Evolutionary conservation across 345 rosid genomes (phyloP), one percentile per base, ranked within the genome.

Genomic region (Nephelium lappaceum): DNA sequence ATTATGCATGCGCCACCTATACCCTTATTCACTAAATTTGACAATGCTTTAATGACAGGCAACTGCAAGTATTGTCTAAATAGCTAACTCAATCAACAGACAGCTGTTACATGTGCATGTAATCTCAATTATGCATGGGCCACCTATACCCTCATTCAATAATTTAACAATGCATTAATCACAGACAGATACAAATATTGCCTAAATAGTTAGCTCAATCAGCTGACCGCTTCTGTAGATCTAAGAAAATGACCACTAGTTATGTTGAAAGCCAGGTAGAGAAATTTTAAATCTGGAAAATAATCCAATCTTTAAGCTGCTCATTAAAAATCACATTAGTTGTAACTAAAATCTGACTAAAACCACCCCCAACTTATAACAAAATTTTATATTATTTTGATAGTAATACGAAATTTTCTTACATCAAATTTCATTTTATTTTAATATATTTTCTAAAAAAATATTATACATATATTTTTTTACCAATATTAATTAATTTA

Each of bases 211-310:
- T 45, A 67, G 71, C 11, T 5, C 27, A 67, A n/a, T 67, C 16
- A 67, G 25, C n/a, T 3, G 49, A 67, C 25, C 9, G 12, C 53
- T 67, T 66, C 45, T 15, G 47, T 38, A 66, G 3, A 15, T 66
- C 45, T 15, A 66, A 66, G 43, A 66, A 66, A 66, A 36, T 66
- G 69, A 53, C 58, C n/a, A 16, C n/a, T 53, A 53, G n/a, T 15
- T 53, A 15, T 16, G 16, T 53, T 41, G 69, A 36, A 36, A 66
- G 10, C 1, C 43, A 18, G 41, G 69, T 5, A 66, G 45, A 66
- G 12, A 31, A 8, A 5, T 36, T 14, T 38, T 36, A 14, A 38
- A 31, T 38, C 23, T 66, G 16, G 69, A 4, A 2, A 31, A 38
- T 65, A 2, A 31, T 36, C 41, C 69, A 36, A n/a, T 66, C 43